Base-by-base conservation (phyloP, 768 basidiomycete species). In the Phylloporus sp. region DNA sequence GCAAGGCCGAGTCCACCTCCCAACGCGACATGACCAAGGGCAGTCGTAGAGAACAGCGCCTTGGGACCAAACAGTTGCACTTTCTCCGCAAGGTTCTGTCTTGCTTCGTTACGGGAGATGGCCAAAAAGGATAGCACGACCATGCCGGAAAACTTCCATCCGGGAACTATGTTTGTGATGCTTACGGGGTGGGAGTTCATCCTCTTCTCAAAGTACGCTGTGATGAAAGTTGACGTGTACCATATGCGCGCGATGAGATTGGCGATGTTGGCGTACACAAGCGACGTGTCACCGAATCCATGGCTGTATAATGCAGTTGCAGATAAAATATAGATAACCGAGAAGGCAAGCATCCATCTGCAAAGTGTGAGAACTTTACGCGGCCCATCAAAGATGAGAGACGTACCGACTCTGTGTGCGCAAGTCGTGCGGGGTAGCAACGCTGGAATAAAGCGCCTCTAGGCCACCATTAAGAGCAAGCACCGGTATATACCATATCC, bases 391-490 rank as follows among this genome's bases (percentile, higher is more conserved):
- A 51, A 21, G 23, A 6, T n/a, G 27, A 38, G 14, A 3, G 21
- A 59, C 74, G 45, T 44, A 78, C 75, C 80, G 72, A 56, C 82
- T 86, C 64, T 95, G 92, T 7, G 60, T 63, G 37, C 71, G 78
- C 9, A 99, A 67, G 63, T 93, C 84, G 2, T 65, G 56, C 0
- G 84, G 73, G 2, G 74, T 72, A 2, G 91, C 88, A 2, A 84
- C 82, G 44, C 89, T 85, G 3, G 87, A 80, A 55, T 95, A 74
- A 65, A 96, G 94, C 0, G 94, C 90, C 62, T 99, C 96, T 15
- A 95, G 69, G 0, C 89, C 79, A 3, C 96, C 96, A 60, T 99
- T 99, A 54, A 91, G 68, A 6, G 87, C 87, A 58, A 99, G 76
- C 18, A 87, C 76, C 1, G 96, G 96, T 54, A 98, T 84, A 56